Percentiles rank a stretch among this genome's conserved stretches.
Evolutionary conservation across 805 yeast genomes (phyloP).

Genomic region (Yarrowia sp.): DNA sequence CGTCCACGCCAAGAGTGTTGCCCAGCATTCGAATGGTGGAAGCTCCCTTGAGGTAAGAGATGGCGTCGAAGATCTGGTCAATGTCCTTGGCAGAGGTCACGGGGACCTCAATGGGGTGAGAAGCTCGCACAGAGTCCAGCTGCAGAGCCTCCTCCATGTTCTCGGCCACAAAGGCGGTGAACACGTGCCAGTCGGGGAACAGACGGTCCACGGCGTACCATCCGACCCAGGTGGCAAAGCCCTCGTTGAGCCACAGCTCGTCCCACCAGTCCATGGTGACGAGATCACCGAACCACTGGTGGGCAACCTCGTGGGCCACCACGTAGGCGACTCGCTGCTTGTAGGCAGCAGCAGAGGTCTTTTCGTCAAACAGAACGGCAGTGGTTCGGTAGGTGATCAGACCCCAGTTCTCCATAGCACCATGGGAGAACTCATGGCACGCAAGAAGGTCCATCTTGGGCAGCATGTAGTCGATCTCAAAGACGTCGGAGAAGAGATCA

Average conservation of each 20-base stretch:
- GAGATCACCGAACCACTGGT: constrained; percentile 88
- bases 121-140: constrained; percentile 72
- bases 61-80: constrained; percentile 81
- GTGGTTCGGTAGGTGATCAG: constrained; percentile 76
- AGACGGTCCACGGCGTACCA: constrained; percentile 77
- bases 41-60: constrained; percentile 80
- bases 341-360: constrained; percentile 57
- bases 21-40: constrained; percentile 76
- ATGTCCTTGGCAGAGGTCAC: constrained; percentile 75
- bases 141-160: constrained; percentile 68
- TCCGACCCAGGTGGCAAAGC: constrained; percentile 89
- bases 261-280: constrained; percentile 95
- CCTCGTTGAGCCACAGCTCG: constrained; percentile 85
- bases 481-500: constrained; percentile 67
- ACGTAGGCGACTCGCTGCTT: constrained; percentile 80
- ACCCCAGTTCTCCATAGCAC: constrained; percentile 84
- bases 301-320: constrained; percentile 85
- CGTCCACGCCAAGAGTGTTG: constrained; percentile 74
- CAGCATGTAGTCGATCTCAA: constrained; percentile 72
- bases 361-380: constrained; percentile 67
- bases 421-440: constrained; percentile 78
- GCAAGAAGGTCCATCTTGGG: constrained; percentile 83
- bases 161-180: constrained; percentile 75
- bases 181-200: constrained; percentile 83
- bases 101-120: constrained; percentile 85